Conservation (phyloP, 2,329 filamentous ascomycete species). For the Colletotrichum sp. region DNA sequence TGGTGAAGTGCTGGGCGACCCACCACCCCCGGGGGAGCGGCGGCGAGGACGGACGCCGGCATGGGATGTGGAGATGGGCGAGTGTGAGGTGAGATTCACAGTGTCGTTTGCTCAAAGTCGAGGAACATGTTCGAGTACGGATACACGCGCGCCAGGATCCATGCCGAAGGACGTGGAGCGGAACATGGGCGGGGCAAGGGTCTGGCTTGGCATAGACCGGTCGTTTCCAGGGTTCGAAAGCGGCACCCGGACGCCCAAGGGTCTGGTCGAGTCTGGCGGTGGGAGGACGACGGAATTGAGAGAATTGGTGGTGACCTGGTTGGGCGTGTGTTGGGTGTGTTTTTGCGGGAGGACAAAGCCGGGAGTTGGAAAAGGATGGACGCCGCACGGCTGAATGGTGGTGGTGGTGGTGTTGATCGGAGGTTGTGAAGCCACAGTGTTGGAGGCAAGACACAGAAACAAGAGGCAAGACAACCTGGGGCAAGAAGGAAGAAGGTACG, state of each 20-base stretch:
- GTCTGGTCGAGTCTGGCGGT: background rate
- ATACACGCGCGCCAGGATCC: background rate
- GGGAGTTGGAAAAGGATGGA: background rate
- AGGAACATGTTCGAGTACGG: background rate
- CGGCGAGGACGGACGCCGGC: background rate
- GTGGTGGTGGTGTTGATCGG: background rate
- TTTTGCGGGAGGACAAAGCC: background rate
- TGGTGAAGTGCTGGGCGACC: background rate
- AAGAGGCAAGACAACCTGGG: background rate
- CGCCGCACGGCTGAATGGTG: background rate
- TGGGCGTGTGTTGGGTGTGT: background rate
- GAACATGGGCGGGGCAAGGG: conserved; percentile 2
- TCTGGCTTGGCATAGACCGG: conserved; percentile 1
- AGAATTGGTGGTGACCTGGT: background rate
- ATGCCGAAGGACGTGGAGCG: background rate
- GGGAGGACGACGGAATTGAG: background rate
- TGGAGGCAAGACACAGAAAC: background rate
- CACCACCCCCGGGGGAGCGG: background rate
- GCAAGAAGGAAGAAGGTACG: background rate
- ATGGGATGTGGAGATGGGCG: background rate
- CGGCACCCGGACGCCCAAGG: background rate
- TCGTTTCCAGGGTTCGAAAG: conserved; percentile 6
- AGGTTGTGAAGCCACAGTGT: background rate
- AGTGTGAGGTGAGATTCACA: background rate
- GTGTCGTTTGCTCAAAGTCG: background rate